Base-by-base conservation (phyloP, 352 stramenopile species). In the Thalassiosira hispida region DNA sequence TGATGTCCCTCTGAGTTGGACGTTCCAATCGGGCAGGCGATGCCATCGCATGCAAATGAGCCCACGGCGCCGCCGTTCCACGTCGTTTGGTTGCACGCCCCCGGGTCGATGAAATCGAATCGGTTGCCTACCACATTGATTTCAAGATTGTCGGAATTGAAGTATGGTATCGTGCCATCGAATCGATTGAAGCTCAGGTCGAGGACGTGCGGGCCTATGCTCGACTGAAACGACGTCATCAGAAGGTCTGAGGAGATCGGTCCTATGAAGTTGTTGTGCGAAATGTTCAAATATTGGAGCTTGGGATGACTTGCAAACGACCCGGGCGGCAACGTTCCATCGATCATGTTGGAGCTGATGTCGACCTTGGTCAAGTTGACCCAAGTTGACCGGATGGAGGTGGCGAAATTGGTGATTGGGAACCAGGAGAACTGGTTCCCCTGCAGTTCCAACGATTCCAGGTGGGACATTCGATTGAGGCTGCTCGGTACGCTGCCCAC, bases 1-100 rank as follows among this genome's bases (percentile, higher is more conserved):
- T 78, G 68, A 33, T 64, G 46, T 20, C 79, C 79, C 23, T 46
- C 38, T 12, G 22, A 29, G 40, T 73, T 83, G 42, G 51, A 80
- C n/a, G 73, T 81, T 22, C 73, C 73, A 11, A 71, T 18, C n/a
- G 82, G 78, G 52, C 82, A 89, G 0, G 85, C 20, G 22, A 89
- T 87, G 25, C 49, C 82, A 74, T 84, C 74, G 29, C 82, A 89
- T 27, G 60, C 59, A 64, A 57, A 85, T 0, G 22, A 56, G 46
- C 25, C n/a, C 11, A 65, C 57, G 23, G 70, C 70, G 33, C 69
- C 55, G 38, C 80, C 67, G 59, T 87, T 87, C 79, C 67, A 81
- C 16, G 47, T 1, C 9, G 64, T 8, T 16, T 44, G 61, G 12
- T 63, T 7, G 60, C 79, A 87, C 1, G 79, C 11, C 6, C 55